Conservation (phyloP, 2,329 filamentous ascomycete species). For the Neopestalotiopsis rosae region DNA sequence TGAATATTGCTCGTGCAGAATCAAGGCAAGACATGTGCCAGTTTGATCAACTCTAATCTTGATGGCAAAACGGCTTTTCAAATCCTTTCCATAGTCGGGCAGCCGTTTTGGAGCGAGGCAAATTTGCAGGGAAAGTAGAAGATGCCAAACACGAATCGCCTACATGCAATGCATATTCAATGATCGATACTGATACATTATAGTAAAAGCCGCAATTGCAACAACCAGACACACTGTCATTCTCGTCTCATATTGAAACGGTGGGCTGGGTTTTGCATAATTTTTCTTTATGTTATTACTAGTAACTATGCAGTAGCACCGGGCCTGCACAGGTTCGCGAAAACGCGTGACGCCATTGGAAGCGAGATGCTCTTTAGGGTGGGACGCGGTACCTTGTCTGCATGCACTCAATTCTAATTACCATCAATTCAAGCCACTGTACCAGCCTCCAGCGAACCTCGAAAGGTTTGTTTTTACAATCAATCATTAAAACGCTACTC, state of each 20-base stretch:
- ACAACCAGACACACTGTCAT: not conserved
- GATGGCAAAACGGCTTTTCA: not conserved
- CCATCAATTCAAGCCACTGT: not conserved
- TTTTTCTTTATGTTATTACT: not conserved
- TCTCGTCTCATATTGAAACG: too few species aligned
- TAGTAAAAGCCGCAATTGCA: not conserved
- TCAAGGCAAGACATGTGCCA: not conserved
- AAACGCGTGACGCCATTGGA: conserved; percentile 2
- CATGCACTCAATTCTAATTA: not conserved
- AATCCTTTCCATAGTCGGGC: too few species aligned
- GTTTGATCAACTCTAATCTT: not conserved
- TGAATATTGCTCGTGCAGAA: not conserved
- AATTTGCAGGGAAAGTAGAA: not conserved
- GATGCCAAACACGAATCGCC: too few species aligned
- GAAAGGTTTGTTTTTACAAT: not conserved
- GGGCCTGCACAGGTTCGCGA: not conserved
- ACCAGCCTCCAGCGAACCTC: not conserved
- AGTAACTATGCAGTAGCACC: not conserved
- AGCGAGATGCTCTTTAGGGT: not conserved
- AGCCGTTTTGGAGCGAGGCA: not conserved
- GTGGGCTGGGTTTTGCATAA: not conserved
- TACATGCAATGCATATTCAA: not conserved
- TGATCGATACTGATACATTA: not conserved
- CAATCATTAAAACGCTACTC: not conserved
- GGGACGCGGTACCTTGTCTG: not conserved